Conservation (phyloP, 2,329 filamentous ascomycete species). For the Paracorniculantispora psalliotae region DNA sequence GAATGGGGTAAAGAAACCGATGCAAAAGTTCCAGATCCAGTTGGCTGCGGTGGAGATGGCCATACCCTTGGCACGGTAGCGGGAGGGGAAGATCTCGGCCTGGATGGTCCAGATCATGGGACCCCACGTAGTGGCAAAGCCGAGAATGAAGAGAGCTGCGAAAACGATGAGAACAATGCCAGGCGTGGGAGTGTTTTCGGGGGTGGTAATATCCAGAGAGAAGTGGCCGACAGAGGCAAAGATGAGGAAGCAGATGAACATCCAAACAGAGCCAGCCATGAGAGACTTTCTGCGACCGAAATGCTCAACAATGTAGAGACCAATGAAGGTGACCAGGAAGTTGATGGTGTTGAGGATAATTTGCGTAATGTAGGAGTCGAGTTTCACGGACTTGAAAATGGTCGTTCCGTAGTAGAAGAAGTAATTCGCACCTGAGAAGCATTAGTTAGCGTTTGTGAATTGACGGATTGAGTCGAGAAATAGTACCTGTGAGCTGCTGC, state of each 20-base stretch:
- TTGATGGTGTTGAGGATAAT: constrained; percentile 66
- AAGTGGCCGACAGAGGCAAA: constrained; percentile 51
- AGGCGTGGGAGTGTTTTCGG: constrained; percentile 34
- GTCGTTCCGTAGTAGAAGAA: constrained; percentile 61
- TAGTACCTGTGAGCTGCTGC: constrained; percentile 60
- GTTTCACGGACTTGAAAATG: constrained; percentile 41
- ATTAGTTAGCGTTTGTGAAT: background rate
- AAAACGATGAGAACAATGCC: constrained; percentile 60
- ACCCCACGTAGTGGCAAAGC: constrained; percentile 63
- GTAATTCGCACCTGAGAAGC: constrained; percentile 51
- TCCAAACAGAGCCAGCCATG: constrained; percentile 58
- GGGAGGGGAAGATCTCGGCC: constrained; percentile 59
- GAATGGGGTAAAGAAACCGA: constrained; percentile 75
- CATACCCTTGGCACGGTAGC: constrained; percentile 57
- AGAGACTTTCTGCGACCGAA: constrained; percentile 60
- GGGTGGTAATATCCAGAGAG: constrained; percentile 32
- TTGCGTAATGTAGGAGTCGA: constrained; percentile 60
- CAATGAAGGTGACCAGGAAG: constrained; percentile 60
- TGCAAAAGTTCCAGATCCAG: constrained; percentile 70
- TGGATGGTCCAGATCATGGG: constrained; percentile 62
- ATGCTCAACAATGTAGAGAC: constrained; percentile 65
- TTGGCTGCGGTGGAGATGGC: constrained; percentile 57
- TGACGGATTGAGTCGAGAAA: constrained; percentile 30
- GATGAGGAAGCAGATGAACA: constrained; percentile 55
- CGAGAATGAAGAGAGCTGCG: constrained; percentile 59